phyloP scores from a whole-genome alignment of 768 basidiomycete genomes.

The Hydnum rufescens region DNA sequence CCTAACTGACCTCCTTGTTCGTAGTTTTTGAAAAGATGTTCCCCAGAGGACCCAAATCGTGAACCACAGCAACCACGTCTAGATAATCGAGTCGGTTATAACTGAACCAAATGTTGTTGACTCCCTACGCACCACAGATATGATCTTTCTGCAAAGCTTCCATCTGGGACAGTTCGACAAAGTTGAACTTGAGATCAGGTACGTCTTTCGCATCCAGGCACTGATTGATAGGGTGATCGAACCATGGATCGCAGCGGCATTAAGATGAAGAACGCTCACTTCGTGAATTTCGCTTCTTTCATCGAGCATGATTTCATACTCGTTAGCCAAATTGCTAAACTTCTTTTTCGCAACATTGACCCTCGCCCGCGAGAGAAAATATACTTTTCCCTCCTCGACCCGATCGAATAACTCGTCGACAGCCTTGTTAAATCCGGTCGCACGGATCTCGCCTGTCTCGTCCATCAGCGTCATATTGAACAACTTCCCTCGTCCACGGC shows the following conservation, averaged over 20 bases:
- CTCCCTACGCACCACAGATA: conserved; percentile 41
- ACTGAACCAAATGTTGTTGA: not conserved
- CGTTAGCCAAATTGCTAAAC: conserved; percentile 74
- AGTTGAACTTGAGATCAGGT: conserved; percentile 71
- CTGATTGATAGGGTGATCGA: conserved; percentile 21
- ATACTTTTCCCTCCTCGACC: conserved; percentile 82
- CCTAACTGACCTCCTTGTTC: conserved; percentile 35
- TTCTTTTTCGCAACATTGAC: conserved; percentile 95
- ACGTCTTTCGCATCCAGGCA: conserved; percentile 59
- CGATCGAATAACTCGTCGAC: conserved; percentile 71
- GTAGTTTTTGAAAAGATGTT: conserved; percentile 61
- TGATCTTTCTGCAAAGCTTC: conserved; percentile 53
- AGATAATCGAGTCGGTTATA: not conserved
- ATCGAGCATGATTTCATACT: conserved; percentile 85
- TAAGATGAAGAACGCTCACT: conserved; percentile 23
- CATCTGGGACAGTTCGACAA: conserved; percentile 44
- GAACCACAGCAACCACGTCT: conserved; percentile 83
- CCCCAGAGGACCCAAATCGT: conserved; percentile 45
- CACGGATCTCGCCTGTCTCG: conserved; percentile 80
- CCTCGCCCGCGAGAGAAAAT: conserved; percentile 73
- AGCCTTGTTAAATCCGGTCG: conserved; percentile 72
- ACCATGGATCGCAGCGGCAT: not conserved
- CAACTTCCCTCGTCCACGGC: conserved; percentile 80
- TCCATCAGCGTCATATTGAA: conserved; percentile 91
- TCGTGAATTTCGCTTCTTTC: conserved; percentile 69